Percentiles rank a stretch among this genome's conserved stretches.
These are phyloP conservation scores for Aureobasidium subglaciale DNA, from an alignment of 2,329 filamentous ascomycete species.

Conservation along the genomic window DNA sequence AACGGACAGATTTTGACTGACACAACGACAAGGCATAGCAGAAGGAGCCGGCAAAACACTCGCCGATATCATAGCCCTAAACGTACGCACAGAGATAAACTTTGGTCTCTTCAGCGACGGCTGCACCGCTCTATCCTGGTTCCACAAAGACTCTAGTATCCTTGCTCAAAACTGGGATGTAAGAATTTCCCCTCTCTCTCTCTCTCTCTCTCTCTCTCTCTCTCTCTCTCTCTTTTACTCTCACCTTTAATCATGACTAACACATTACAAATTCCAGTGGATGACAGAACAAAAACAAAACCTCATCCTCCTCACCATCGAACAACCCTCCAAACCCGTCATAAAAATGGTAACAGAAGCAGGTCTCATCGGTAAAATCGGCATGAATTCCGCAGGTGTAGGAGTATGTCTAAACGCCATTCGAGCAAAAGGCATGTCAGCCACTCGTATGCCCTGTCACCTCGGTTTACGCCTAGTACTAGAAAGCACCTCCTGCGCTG, in stretches of 20 bases:
- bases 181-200: slow-evolving; percentile 15
- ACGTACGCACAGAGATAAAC: slow-evolving; percentile 51
- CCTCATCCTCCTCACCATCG: slow-evolving; percentile 43
- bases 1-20: too few relatives aligned
- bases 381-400: slow-evolving; percentile 53
- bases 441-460: slow-evolving; percentile 51
- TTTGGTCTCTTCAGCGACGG: slow-evolving; percentile 53
- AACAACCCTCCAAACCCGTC: slow-evolving; percentile 37
- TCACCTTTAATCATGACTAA: too few relatives aligned
- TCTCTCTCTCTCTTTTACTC: too few relatives aligned
- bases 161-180: slow-evolving; percentile 55
- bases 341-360: slow-evolving; percentile 54
- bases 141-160: slow-evolving; percentile 31
- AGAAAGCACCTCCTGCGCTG: slow-evolving; percentile 42
- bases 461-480: slow-evolving; percentile 51
- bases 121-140: slow-evolving; percentile 48
- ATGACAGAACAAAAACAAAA: slow-evolving; percentile 43
- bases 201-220: neutral
- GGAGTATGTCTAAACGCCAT: slow-evolving; percentile 58
- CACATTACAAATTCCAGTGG: slow-evolving; percentile 37
- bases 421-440: slow-evolving; percentile 48
- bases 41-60: slow-evolving; percentile 41
- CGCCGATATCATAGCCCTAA: slow-evolving; percentile 51
- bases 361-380: slow-evolving; percentile 59
- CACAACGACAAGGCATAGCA: too few relatives aligned